These are phyloP conservation scores for Plasmodium chabaudi DNA, from an alignment of 169 alveolate genomes.

Conservation along the genomic window DNA sequence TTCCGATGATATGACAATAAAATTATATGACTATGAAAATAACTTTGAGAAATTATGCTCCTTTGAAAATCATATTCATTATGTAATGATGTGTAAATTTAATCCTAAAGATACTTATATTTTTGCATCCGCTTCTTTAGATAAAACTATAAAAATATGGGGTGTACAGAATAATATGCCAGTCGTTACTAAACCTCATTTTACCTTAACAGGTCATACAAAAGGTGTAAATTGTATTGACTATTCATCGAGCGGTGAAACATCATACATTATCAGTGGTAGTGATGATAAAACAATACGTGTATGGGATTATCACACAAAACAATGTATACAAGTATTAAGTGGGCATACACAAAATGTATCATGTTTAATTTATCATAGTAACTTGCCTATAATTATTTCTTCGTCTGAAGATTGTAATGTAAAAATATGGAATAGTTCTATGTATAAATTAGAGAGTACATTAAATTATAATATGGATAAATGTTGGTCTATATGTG, in stretches of 20 bases:
- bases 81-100: conserved; percentile 97
- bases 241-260: conserved; percentile 88
- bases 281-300: conserved; percentile 97
- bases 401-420: conserved; percentile 98
- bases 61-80: conserved; percentile 97
- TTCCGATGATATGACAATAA: conserved; percentile 97
- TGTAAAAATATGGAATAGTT: conserved; percentile 96
- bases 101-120: conserved; percentile 97
- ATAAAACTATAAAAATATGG: conserved; percentile 96
- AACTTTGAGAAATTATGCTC: conserved; percentile 93
- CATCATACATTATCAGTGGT: conserved; percentile 96
- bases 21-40: conserved; percentile 97
- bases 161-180: conserved; percentile 85
- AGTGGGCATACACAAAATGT: conserved; percentile 95
- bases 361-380: conserved; percentile 94
- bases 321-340: conserved; percentile 96
- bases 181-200: conserved; percentile 92
- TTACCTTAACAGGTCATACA: conserved; percentile 97
- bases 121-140: conserved; percentile 98
- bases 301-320: conserved; percentile 99
- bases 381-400: conserved; percentile 94
- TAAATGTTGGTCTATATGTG: conserved; percentile 94
- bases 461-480: conserved; percentile 95
- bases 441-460: conserved; percentile 94
- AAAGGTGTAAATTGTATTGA: conserved; percentile 97